These are phyloP conservation scores for Halocafeteria seosinensis DNA, from an alignment of 108 stramenopile genomes.

Conservation along the genomic window DNA sequence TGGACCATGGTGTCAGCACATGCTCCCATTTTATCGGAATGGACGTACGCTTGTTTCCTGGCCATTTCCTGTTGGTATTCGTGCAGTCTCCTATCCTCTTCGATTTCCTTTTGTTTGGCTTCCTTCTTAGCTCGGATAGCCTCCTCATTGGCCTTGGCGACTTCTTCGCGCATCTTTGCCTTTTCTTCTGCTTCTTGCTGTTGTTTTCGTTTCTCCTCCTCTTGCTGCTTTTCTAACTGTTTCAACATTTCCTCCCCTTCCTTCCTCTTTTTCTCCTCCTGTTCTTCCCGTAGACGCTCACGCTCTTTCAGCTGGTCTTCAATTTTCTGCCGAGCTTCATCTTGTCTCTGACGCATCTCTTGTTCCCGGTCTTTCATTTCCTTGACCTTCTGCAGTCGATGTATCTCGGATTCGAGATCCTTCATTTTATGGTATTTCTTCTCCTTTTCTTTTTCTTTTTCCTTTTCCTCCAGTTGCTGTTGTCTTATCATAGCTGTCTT, in stretches of 20 bases:
- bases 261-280: conserved; percentile 3
- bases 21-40: too few species aligned
- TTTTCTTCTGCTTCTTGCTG: neutral
- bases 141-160: conserved; percentile 6
- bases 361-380: neutral
- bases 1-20: too few species aligned
- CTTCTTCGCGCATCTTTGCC: conserved; percentile 1
- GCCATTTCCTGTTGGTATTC: conserved; percentile 5
- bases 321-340: conserved; percentile 2
- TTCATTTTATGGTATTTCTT: conserved; percentile 1
- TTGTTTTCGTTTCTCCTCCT: neutral
- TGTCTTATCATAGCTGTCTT: conserved; percentile 13
- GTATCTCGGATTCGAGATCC: conserved; percentile 7
- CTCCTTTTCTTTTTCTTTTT: neutral
- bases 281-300: neutral
- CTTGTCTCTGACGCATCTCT: neutral
- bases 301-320: conserved; percentile 4
- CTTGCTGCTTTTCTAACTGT: neutral
- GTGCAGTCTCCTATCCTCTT: conserved; percentile 7
- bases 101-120: neutral
- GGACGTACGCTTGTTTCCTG: neutral
- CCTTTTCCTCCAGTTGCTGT: conserved; percentile 9
- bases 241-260: conserved; percentile 5
- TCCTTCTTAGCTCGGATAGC: neutral
- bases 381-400: conserved; percentile 3